These are phyloP conservation scores for Cladosporium velox DNA, from an alignment of 2,329 filamentous ascomycete genomes.

Conservation along the genomic window DNA sequence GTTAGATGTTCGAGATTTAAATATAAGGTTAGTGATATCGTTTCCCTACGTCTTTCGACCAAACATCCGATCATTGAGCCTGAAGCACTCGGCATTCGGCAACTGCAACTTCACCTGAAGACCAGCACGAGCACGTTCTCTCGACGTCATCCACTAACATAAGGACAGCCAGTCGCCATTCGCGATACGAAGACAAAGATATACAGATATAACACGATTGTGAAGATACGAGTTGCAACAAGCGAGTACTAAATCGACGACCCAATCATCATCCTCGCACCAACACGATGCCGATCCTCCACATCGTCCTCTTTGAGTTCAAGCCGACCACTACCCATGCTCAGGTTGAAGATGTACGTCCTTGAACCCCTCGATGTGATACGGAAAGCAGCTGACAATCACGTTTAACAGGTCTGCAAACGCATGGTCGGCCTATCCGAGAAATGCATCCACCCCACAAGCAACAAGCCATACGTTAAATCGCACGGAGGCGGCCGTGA, in stretches of 20 bases:
- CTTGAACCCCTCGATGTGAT: not conserved
- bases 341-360: constrained; percentile 57
- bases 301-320: constrained; percentile 70
- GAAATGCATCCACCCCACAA: constrained; percentile 61
- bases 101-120: constrained; percentile 4
- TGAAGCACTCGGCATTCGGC: constrained; percentile 1
- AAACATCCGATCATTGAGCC: not conserved
- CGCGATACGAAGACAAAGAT: not conserved
- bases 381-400: not conserved
- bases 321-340: constrained; percentile 53
- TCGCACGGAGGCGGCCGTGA: constrained; percentile 61
- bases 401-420: constrained; percentile 51
- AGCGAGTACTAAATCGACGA: not conserved
- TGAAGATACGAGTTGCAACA: not conserved
- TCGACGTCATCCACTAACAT: not conserved
- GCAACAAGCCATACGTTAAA: constrained; percentile 62
- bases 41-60: not conserved
- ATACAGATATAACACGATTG: not conserved
- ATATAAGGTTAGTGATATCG: not conserved
- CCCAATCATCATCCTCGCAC: not conserved
- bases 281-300: constrained; percentile 61
- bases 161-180: not conserved
- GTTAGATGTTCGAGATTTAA: not conserved
- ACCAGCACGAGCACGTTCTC: not conserved
- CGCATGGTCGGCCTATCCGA: constrained; percentile 60